These are phyloP conservation scores for Tetracladium marchalianum DNA, from an alignment of 495 filamentous ascomycete species.

Conservation along the genomic window DNA sequence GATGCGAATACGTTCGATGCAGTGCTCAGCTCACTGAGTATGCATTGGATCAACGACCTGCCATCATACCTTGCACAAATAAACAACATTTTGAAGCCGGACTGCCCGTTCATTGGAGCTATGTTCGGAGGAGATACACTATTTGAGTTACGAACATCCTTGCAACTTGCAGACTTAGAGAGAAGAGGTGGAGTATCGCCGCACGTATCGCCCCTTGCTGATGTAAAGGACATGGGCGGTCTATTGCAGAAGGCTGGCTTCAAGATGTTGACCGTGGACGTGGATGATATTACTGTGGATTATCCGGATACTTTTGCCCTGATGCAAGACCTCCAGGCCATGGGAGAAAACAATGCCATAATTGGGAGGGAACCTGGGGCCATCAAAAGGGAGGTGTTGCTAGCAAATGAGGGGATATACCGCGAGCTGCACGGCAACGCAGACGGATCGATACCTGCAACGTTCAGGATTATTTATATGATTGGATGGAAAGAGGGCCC, in stretches of 20 bases:
- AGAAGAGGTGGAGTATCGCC: slow-evolving; percentile 78
- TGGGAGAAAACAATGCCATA: slow-evolving; percentile 88
- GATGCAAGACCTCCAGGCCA: slow-evolving; percentile 87
- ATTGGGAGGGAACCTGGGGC: slow-evolving; percentile 66
- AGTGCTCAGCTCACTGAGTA: slow-evolving; percentile 71
- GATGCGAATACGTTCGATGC: slow-evolving; percentile 73
- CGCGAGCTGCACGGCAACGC: slow-evolving; percentile 67
- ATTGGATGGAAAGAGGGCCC: slow-evolving; percentile 93
- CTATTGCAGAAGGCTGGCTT: slow-evolving; percentile 81
- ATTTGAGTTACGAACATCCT: slow-evolving; percentile 85
- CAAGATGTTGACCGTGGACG: slow-evolving; percentile 91
- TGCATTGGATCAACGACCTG: slow-evolving; percentile 98
- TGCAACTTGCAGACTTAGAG: slow-evolving; percentile 89
- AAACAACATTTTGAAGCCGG: slow-evolving; percentile 76
- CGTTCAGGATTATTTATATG: slow-evolving; percentile 91
- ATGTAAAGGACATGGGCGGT: slow-evolving; percentile 85
- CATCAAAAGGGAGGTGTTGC: slow-evolving; percentile 70
- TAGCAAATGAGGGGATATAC: slow-evolving; percentile 88
- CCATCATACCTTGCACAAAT: slow-evolving; percentile 73
- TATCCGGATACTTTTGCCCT: slow-evolving; percentile 88
- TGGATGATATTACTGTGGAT: slow-evolving; percentile 93
- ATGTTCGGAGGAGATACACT: slow-evolving; percentile 95
- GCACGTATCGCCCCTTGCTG: slow-evolving; percentile 80
- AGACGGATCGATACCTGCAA: slow-evolving; percentile 60
- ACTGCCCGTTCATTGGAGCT: slow-evolving; percentile 84